Base-by-base conservation (phyloP, 257 asterid genomes). In the Fraxinus quadrangulata region DNA sequence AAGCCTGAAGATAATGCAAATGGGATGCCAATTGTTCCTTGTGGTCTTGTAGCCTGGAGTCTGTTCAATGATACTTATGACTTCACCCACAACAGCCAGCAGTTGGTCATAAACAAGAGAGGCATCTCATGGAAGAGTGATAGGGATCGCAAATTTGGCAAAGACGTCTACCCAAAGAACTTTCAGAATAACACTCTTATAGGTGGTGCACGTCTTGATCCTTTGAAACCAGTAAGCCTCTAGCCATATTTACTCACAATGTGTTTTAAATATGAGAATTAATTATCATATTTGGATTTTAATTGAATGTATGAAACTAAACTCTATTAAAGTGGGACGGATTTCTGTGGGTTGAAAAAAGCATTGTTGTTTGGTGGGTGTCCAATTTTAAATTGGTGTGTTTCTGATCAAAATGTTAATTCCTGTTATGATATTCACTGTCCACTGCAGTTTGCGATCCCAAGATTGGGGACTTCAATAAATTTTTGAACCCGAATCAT, bases 41-140 rank as follows among this genome's bases (percentile, higher is more conserved):
- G 99, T 82, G 99, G 99, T 79, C 97, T 96, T 79, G 94, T 96
- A 59, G 99, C 99, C 1, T 96, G 97, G 98, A 96, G 97, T 86
- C 81, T 96, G 82, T 96, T 96, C 74, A 96, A 96, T 30, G 99
- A 93, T 74, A 92, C 98, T 21, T 96, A 93, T 70, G 83, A 34
- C n/a, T 86, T 96, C 69, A 67, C 89, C 17, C 89, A 74, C 75
- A 78, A 80, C 70, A 88, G 73, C 80, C 90, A 88, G 81, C 75
- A 67, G 33, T 85, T 96, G 88, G 26, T 34, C 72, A 78, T 96
- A 74, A 93, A 88, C 89, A 86, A 89, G 82, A 88, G 78, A 5
- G 96, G 74, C 39, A 96, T 96, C 78, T 84, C 99, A 1, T 96
- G 99, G 99, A 86, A 89, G 89, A 96, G 99, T 83, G 99, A 96